These are phyloP conservation scores for Herpetomonas samuelpessoai DNA, from an alignment of 208 protist species.

Conservation along the genomic window DNA sequence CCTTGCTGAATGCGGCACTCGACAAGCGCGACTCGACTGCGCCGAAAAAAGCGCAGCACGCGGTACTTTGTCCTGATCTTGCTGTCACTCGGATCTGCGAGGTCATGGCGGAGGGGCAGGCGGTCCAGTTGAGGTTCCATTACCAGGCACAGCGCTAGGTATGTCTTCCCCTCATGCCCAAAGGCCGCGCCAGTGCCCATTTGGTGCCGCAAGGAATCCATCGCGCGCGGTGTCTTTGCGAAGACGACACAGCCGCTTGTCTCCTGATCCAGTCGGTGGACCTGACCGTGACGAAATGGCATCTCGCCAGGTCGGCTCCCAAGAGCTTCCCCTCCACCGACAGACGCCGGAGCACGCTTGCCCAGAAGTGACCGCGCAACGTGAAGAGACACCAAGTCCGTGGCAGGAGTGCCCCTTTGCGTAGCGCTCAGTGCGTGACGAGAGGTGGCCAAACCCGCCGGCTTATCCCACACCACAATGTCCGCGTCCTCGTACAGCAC, in stretches of 20 bases:
- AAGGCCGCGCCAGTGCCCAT: conserved; percentile 74
- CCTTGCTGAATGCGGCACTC: conserved; percentile 81
- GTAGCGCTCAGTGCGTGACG: conserved; percentile 72
- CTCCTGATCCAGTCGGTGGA: conserved; percentile 77
- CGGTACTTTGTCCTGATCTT: conserved; percentile 64
- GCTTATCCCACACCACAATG: conserved; percentile 74
- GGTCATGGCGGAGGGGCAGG: conserved; percentile 40
- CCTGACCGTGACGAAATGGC: conserved; percentile 75
- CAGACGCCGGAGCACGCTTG: not conserved
- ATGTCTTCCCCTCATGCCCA: conserved; percentile 55
- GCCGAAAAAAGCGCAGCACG: conserved; percentile 46
- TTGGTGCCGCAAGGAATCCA: conserved; percentile 69
- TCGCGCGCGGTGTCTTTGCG: conserved; percentile 55
- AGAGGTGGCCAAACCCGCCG: conserved; percentile 63
- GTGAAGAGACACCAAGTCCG: conserved; percentile 55
- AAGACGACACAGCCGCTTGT: conserved; percentile 76
- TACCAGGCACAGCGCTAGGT: conserved; percentile 71
- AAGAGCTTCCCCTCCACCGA: not conserved
- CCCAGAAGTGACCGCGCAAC: conserved; percentile 5
- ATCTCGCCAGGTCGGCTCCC: too few relatives aligned
- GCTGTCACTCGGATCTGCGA: conserved; percentile 45
- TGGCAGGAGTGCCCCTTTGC: conserved; percentile 21
- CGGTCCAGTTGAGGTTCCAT: conserved; percentile 52
- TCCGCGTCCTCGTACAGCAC: conserved; percentile 73
- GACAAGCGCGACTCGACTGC: conserved; percentile 51